Conservation (phyloP, 805 yeast genomes). For the Zygoascus tannicola region DNA sequence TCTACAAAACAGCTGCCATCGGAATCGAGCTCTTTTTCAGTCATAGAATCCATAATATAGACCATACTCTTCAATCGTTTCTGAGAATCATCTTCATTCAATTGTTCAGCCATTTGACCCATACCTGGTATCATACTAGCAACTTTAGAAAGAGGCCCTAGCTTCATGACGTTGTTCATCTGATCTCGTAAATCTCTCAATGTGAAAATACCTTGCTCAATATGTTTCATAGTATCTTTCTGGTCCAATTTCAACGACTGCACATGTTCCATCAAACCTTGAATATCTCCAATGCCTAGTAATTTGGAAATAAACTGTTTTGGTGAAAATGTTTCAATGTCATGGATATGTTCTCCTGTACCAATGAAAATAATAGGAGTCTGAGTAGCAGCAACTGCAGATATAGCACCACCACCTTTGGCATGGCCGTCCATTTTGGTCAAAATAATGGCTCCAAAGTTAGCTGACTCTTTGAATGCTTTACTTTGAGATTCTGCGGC, state of each 20-base stretch:
- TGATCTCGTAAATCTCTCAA: conserved; percentile 86
- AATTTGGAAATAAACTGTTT: conserved; percentile 82
- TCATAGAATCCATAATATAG: conserved; percentile 92
- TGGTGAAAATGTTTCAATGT: conserved; percentile 86
- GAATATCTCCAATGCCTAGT: conserved; percentile 91
- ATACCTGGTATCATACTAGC: conserved; percentile 95
- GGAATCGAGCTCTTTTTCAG: conserved; percentile 77
- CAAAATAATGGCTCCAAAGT: conserved; percentile 89
- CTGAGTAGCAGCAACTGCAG: conserved; percentile 94
- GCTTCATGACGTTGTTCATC: conserved; percentile 87
- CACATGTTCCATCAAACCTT: conserved; percentile 89
- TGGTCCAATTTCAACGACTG: conserved; percentile 80
- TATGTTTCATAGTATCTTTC: conserved; percentile 75
- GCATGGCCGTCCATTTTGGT: conserved; percentile 99
- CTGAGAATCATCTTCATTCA: conserved; percentile 90
- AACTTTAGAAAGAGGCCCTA: conserved; percentile 93
- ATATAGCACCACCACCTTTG: conserved; percentile 98
- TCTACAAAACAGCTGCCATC: conserved; percentile 76
- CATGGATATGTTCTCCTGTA: conserved; percentile 95
- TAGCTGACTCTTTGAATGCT: conserved; percentile 87
- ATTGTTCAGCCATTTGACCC: conserved; percentile 71
- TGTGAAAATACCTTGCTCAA: conserved; percentile 92
- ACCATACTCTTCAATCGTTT: conserved; percentile 77
- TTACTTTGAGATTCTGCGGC: conserved; percentile 93
- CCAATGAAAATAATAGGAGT: conserved; percentile 95